Evolutionary conservation across 257 asterid species (phyloP), one percentile per base, ranked within the genome.

Genomic region (Haberlea rhodopensis): DNA sequence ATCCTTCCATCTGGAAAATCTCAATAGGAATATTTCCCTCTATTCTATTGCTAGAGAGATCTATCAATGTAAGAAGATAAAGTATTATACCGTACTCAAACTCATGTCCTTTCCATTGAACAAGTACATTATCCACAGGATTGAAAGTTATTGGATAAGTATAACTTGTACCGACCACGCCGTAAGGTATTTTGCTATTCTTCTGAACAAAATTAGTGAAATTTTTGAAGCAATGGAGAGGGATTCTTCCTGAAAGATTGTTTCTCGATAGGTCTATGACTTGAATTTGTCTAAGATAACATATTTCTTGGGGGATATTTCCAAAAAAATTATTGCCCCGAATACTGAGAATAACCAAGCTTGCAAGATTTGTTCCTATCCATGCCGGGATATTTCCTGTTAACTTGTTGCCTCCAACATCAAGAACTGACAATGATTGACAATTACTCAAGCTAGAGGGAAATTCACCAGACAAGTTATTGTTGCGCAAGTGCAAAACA

Each of bases 201-300:
- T 46, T 56, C 1, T 53, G 57, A 24, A 34, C 40, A 34, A 76
- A 22, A 8, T 2, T 0, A 22, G 71, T 67, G 27, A 76, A 73
- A 45, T 73, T 76, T 37, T 62, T 20, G 64, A 80, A 60, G 66
- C 85, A 76, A 0, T 26, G 32, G 40, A 32, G 40, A 0, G 65
- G 76, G 13, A 71, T 56, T 9, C 10, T 8, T 5, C 71, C 71
- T 0, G 74, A 71, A 1, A 76, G n/a, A 5, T 62, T 16, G 32
- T 79, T 79, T 8, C 16, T 19, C 2, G 81, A 70, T 10, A 73
- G 43, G 53, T 78, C 80, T 71, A 81, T 22, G 64, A 78, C 15
- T 23, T 66, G 78, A 31, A 78, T 57, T 3, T 5, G 0, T 2
- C 10, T 34, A 25, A 74, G 61, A 40, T 62, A 16, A 18, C 72